Evolutionary conservation across 768 basidiomycete species (phyloP), one percentile per base, ranked within the genome.

Genomic region (Coprinellus micaceus): DNA sequence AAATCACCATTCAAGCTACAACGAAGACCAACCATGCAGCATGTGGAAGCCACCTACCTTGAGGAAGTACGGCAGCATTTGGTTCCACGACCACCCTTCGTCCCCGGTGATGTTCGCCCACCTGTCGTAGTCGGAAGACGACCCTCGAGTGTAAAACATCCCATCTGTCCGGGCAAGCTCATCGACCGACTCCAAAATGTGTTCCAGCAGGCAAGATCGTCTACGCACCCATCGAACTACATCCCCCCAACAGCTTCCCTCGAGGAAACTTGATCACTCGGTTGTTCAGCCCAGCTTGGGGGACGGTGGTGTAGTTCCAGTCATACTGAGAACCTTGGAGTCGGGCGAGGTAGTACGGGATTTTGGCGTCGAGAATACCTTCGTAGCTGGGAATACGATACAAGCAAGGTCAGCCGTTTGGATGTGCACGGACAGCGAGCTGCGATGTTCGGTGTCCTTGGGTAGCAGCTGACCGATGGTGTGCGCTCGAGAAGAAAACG

Each of bases 51-150:
- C 33, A 49, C 10, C 40, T 68, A 64, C 67, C 63, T 66, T 69
- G 29, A 41, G 43, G 36, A 68, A 61, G 52, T 66, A 71, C 17
- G 64, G 61, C n/a, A 59, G 53, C 25, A 71, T 54, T 11, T 52
- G 59, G 1, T 58, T 57, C 64, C 67, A 68, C 0, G 62, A 61
- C 83, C 84, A 85, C 4, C 72, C 72, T 1, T 69, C 52, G 37
- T 82, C 79, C 4, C 77, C 81, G 15, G 72, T 68, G 24, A 76
- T 66, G 1, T 60, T 40, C 0, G 77, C 80, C 66, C 77, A 81
- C 56, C 79, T 77, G 57, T 85, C 78, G 52, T 75, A 85, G 59
- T 84, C 83, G 10, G 71, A 69, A 2, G 52, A 56, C 3, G 68
- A 67, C 7, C 74, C 74, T 3, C 69, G 61, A 2, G 65, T 69